Evolutionary conservation across 2,329 filamentous ascomycete genomes (phyloP).

Genomic region (Fusarium sp.): DNA sequence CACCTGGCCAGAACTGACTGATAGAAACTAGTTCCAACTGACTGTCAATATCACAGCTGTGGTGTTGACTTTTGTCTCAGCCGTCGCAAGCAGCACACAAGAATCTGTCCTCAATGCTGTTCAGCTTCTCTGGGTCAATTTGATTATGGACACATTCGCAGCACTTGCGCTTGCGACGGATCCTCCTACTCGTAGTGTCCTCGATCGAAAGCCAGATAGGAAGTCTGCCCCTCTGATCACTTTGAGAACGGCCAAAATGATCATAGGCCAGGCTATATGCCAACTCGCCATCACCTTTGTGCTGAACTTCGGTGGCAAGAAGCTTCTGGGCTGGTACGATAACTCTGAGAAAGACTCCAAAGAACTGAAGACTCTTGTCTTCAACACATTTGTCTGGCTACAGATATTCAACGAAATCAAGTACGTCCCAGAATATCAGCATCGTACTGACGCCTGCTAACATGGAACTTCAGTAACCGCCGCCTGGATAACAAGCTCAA

Average conservation of each 20-base stretch:
- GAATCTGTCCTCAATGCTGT: constrained; percentile 68
- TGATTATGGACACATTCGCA: constrained; percentile 73
- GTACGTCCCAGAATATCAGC: constrained; percentile 59
- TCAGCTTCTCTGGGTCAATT: constrained; percentile 71
- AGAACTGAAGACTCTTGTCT: constrained; percentile 69
- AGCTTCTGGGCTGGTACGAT: constrained; percentile 61
- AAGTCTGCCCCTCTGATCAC: constrained; percentile 82
- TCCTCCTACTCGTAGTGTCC: constrained; percentile 66
- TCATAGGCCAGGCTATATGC: constrained; percentile 69
- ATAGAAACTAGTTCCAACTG: constrained; percentile 63
- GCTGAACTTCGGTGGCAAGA: constrained; percentile 69
- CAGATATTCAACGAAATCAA: constrained; percentile 79
- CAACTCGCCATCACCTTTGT: constrained; percentile 68
- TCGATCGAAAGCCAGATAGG: constrained; percentile 64
- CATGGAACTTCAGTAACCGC: constrained; percentile 65
- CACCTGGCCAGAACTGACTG: background rate
- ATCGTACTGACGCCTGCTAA: constrained; percentile 70
- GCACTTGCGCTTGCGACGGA: constrained; percentile 74
- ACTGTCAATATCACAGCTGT: constrained; percentile 74
- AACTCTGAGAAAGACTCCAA: constrained; percentile 33
- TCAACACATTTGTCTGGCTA: constrained; percentile 79
- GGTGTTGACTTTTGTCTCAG: constrained; percentile 67
- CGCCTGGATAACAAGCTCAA: constrained; percentile 88
- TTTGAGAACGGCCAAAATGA: constrained; percentile 73
- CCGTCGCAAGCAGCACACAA: constrained; percentile 62